Evolutionary conservation across 2,329 filamentous ascomycete genomes (phyloP), one percentile per base, ranked within the genome.

Genomic region (Ceratocystis cubensis): DNA sequence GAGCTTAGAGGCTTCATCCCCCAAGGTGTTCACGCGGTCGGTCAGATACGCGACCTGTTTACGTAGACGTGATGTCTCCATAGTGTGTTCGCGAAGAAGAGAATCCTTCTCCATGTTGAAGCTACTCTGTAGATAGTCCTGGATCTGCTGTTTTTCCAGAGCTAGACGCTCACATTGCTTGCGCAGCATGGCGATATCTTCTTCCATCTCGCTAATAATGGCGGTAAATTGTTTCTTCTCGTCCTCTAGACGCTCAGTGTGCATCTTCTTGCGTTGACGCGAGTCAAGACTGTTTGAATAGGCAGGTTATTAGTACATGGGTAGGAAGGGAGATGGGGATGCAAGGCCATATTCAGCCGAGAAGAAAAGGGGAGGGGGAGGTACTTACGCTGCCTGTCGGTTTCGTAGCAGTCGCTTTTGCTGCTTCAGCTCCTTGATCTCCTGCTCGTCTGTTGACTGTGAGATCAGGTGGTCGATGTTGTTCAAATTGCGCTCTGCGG

Each of bases 361-460:
- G 70, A 70, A 71, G 71, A 72, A 69, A 71, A 22, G 45, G 22
- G 17, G 45, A 3, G 15, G 45, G 45, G 13, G 41, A 46, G 45
- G 13, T 69, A 83, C 88, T 80, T 86, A 96, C 91, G 94, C 94
- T 77, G 94, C 94, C 79, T 97, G 93, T 73, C 94, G 86, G 78
- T 99, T 99, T 73, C 94, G 85, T 70, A 99, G 81, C 69, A 99
- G 81, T 69, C 94, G 87, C 82, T 97, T 97, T 77, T 96, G 94
- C 75, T 96, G 91, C 84, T 99, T 99, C 73, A 99, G 82, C 78
- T 97, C 92, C 82, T 96, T 97, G 79, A 96, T 89, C 79, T 96
- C 88, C 70, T 94, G 86, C 73, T 97, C 93, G 75, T 95, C 88
- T 66, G 85, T 91, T 45, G 91, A 93, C 76, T 90, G 86, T 65